Conservation (phyloP, 2,329 filamentous ascomycete species). For the Diaporthe eres region DNA sequence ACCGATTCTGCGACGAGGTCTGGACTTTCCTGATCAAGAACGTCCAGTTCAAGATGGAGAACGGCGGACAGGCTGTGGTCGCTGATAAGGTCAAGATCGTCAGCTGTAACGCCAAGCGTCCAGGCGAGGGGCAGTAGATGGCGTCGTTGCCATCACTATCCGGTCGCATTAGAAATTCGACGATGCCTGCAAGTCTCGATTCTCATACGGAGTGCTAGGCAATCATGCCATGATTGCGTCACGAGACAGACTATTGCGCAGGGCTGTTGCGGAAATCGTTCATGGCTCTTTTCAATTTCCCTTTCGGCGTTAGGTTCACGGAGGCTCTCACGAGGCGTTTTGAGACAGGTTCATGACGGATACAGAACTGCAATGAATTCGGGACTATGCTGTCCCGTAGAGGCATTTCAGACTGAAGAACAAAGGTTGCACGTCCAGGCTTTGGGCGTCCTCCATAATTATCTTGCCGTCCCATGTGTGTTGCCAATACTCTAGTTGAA, state of each 20-base stretch:
- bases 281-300: neutral
- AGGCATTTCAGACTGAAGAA: slow-evolving; percentile 12
- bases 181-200: neutral
- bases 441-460: neutral
- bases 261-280: neutral
- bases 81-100: slow-evolving; percentile 99
- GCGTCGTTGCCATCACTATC: neutral
- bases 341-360: neutral
- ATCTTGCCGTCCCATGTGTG: neutral
- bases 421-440: neutral
- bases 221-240: neutral
- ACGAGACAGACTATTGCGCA: neutral
- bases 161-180: neutral
- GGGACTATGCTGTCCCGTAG: neutral
- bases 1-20: slow-evolving; percentile 99
- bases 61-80: slow-evolving; percentile 76
- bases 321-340: slow-evolving; percentile 4
- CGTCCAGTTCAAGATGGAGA: slow-evolving; percentile 98
- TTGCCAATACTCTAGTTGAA: neutral
- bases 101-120: slow-evolving; percentile 91
- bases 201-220: neutral
- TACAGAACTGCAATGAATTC: neutral
- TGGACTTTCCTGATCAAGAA: slow-evolving; percentile 99
- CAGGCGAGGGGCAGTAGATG: slow-evolving; percentile 56
- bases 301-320: slow-evolving; percentile 22